Percentiles rank a stretch among this genome's conserved stretches.
These are phyloP conservation scores for Beauveria bassiana DNA, from an alignment of 2,329 filamentous ascomycete genomes.

Conservation along the genomic window DNA sequence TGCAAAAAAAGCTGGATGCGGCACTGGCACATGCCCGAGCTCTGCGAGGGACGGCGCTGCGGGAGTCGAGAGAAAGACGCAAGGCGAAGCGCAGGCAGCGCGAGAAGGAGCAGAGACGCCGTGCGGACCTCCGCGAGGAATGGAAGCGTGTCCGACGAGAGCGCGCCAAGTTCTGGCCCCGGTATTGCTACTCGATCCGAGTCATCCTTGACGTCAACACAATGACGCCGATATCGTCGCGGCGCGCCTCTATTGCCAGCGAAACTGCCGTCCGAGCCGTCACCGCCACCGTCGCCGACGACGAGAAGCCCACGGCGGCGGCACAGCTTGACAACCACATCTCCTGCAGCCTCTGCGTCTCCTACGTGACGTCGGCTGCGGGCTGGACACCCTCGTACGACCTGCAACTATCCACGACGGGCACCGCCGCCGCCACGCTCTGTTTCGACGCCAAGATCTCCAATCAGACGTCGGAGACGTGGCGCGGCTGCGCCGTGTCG, in stretches of 20 bases:
- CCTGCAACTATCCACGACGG: slow-evolving; percentile 49
- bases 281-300: too few relatives aligned
- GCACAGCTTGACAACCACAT: slow-evolving; percentile 24
- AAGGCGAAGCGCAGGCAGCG: slow-evolving; percentile 25
- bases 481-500: slow-evolving; percentile 51
- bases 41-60: slow-evolving; percentile 22
- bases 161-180: slow-evolving; percentile 40
- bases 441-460: slow-evolving; percentile 56
- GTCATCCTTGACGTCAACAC: slow-evolving; percentile 39
- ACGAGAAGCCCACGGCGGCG: too few relatives aligned
- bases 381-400: slow-evolving; percentile 57
- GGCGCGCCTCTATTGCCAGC: slow-evolving; percentile 19
- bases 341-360: slow-evolving; percentile 43
- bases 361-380: slow-evolving; percentile 50
- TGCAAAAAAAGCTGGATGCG: slow-evolving; percentile 26
- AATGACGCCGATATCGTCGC: slow-evolving; percentile 31
- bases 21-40: slow-evolving; percentile 15
- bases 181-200: slow-evolving; percentile 37
- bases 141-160: slow-evolving; percentile 36
- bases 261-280: slow-evolving; percentile 15
- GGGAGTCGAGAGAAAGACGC: slow-evolving; percentile 21
- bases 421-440: slow-evolving; percentile 38
- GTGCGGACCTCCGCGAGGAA: slow-evolving; percentile 32
- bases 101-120: slow-evolving; percentile 27
- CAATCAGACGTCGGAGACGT: slow-evolving; percentile 57